Conservation (phyloP, 257 asterid species). For the Solanum sparsipilum region DNA sequence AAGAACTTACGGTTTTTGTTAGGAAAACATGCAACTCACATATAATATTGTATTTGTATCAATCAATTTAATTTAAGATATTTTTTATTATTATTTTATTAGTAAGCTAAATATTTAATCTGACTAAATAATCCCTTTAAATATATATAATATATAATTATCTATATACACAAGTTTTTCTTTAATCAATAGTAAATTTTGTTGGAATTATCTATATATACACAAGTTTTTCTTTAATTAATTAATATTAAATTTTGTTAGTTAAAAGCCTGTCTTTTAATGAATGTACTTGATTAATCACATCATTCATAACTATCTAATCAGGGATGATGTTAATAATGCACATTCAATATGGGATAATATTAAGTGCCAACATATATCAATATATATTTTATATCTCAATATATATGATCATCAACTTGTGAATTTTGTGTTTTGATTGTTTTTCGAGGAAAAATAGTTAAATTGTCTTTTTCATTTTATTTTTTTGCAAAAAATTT, state of each 20-base stretch:
- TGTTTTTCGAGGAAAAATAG: neutral
- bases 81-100: no score
- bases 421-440: neutral
- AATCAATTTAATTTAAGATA: neutral
- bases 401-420: neutral
- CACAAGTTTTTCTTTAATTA: neutral
- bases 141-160: no score
- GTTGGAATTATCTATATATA: no score
- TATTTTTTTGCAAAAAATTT: neutral
- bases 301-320: neutral
- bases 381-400: neutral
- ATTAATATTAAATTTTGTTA: no score
- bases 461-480: neutral
- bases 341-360: neutral
- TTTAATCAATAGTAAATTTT: no score
- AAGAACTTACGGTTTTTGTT: no score
- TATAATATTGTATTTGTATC: no score
- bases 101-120: neutral
- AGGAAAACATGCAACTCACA: neutral
- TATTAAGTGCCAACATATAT: neutral
- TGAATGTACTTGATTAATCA: neutral
- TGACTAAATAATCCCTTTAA: neutral
- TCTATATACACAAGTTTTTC: neutral
- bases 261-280: neutral
- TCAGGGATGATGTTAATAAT: neutral